phyloP scores from a whole-genome alignment of 2,329 filamentous ascomycete genomes.

The Botrytis fabae region DNA sequence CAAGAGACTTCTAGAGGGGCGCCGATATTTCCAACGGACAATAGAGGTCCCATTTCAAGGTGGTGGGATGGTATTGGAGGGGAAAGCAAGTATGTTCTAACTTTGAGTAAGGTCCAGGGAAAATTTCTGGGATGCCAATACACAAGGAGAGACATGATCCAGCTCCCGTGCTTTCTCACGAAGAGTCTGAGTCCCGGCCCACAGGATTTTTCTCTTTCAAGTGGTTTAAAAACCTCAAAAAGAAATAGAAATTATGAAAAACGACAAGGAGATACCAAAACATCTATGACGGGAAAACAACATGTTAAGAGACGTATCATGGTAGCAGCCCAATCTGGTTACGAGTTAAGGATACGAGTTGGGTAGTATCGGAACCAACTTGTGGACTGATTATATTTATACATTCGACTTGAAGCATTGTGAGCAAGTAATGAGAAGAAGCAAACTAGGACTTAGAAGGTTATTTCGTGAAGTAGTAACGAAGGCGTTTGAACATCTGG shows the following conservation, averaged over 20 bases:
- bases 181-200: too few species aligned
- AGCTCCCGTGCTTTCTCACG: too few species aligned
- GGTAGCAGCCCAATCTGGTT: neutral
- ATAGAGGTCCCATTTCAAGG: neutral
- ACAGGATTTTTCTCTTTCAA: neutral
- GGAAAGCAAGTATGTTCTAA: neutral
- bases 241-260: neutral
- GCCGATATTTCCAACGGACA: accelerated
- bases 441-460: neutral
- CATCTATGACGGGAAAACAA: neutral
- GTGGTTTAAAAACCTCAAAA: neutral
- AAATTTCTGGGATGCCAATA: neutral
- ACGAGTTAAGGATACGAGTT: neutral
- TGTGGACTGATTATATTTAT: neutral
- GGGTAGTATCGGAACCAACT: neutral
- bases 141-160: neutral
- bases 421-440: neutral
- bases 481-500: neutral
- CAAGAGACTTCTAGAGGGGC: accelerated
- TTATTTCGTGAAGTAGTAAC: neutral
- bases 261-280: neutral
- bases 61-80: neutral
- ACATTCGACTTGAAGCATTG: neutral
- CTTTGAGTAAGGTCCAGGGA: neutral
- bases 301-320: neutral